phyloP scores from a whole-genome alignment of 805 yeast genomes.

The Hanseniaspora meyeri region DNA sequence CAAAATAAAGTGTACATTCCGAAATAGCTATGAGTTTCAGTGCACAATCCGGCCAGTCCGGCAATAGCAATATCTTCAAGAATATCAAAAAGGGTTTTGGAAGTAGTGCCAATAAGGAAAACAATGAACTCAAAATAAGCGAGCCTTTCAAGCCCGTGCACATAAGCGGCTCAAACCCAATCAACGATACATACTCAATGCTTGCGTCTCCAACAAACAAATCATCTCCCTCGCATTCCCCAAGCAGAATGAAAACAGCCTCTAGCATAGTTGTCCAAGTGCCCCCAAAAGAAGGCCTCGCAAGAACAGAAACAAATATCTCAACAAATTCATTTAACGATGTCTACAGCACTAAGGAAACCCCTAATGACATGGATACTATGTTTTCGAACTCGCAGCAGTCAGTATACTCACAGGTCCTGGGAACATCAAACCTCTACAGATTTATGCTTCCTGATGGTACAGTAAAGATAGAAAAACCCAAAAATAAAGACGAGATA shows the following conservation, averaged over 20 bases:
- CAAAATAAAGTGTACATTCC: no score
- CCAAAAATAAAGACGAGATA: conserved; percentile 51
- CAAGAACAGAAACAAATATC: not conserved
- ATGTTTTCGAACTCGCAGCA: not conserved
- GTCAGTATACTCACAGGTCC: conserved; percentile 23
- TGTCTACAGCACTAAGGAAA: not conserved
- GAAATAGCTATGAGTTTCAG: not conserved
- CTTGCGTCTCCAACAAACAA: not conserved
- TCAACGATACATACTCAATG: not conserved
- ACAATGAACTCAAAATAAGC: conserved; percentile 1
- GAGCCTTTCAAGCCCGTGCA: conserved; percentile 13
- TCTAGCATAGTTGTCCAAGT: not conserved
- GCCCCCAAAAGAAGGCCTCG: not conserved
- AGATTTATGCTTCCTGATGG: conserved; percentile 25
- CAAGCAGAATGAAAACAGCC: not conserved
- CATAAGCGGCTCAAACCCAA: not conserved
- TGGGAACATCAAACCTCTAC: conserved; percentile 20
- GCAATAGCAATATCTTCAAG: not conserved
- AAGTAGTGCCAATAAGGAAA: not conserved
- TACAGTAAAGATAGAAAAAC: conserved; percentile 43
- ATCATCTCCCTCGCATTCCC: not conserved
- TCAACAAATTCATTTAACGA: not conserved
- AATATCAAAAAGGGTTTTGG: conserved; percentile 9
- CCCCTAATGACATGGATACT: not conserved
- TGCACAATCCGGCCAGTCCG: not conserved